phyloP scores from a whole-genome alignment of 768 basidiomycete species.

The Udeniomyces megalosporus region DNA sequence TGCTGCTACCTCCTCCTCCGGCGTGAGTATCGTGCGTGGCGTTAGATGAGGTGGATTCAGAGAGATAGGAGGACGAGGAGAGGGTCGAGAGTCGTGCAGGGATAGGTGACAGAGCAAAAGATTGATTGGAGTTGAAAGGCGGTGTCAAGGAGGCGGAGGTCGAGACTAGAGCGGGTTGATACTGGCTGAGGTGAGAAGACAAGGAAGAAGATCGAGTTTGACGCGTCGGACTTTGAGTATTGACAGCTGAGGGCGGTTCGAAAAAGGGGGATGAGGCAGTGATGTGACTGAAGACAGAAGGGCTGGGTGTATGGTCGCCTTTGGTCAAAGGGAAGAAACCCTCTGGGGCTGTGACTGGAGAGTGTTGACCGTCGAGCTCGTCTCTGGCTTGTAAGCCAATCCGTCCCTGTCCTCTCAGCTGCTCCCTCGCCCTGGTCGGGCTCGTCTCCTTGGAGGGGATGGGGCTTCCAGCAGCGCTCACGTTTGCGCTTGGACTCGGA shows the following conservation, averaged over 20 bases:
- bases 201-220: neutral
- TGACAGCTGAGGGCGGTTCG: neutral
- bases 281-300: no score
- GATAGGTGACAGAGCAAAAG: no score
- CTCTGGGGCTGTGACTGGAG: neutral
- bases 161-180: neutral
- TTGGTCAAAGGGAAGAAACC: neutral
- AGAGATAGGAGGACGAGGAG: conserved; percentile 4
- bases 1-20: conserved; percentile 5
- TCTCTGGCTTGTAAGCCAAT: neutral
- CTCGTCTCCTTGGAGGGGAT: neutral
- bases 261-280: neutral
- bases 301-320: no score
- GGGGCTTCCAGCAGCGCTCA: conserved; percentile 20
- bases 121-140: neutral
- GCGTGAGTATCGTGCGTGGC: neutral
- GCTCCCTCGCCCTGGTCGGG: no score
- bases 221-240: neutral
- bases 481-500: conserved; percentile 19
- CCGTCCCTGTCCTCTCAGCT: neutral
- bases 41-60: neutral
- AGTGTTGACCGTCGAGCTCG: neutral
- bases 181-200: neutral
- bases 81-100: neutral
- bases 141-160: neutral